Percentiles rank a stretch among this genome's conserved stretches.
Evolutionary conservation across 805 yeast genomes (phyloP).

Genomic region (Kregervanrija delftensis): DNA sequence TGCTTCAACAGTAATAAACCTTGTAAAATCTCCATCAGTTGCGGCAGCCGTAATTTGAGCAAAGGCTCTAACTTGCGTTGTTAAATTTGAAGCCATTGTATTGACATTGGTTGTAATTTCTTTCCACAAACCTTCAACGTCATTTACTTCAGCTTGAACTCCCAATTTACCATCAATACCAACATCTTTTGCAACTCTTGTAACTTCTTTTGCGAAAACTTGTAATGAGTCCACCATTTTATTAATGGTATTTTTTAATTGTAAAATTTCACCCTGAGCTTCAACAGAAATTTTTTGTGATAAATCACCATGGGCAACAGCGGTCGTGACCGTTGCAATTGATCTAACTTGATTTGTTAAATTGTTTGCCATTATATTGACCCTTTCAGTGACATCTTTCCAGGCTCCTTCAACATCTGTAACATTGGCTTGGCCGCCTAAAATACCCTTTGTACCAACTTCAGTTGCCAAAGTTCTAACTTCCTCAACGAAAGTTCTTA

Average conservation of each 20-base stretch:
- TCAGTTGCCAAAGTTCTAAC: conserved; percentile 85
- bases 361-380: conserved; percentile 82
- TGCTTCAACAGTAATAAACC: conserved; percentile 87
- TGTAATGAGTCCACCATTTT: conserved; percentile 91
- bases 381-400: conserved; percentile 85
- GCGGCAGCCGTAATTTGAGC: conserved; percentile 94
- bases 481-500: conserved; percentile 75
- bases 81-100: conserved; percentile 89
- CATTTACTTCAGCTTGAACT: conserved; percentile 85
- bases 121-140: conserved; percentile 89
- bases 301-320: conserved; percentile 86
- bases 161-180: conserved; percentile 92
- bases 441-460: conserved; percentile 76
- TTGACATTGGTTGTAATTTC: conserved; percentile 87
- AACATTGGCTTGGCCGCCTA: conserved; percentile 86
- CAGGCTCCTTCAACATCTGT: conserved; percentile 84
- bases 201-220: conserved; percentile 81
- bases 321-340: conserved; percentile 85
- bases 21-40: conserved; percentile 87
- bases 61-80: conserved; percentile 88
- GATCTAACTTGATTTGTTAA: conserved; percentile 84
- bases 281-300: conserved; percentile 81
- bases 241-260: conserved; percentile 78
- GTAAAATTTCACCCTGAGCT: conserved; percentile 86
- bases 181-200: conserved; percentile 86